A percentile compares a stretch with the other conserved stretches of the same genome.
Conservation (phyloP, 139 green algal genomes). For the Nannochloris sp. region DNA sequence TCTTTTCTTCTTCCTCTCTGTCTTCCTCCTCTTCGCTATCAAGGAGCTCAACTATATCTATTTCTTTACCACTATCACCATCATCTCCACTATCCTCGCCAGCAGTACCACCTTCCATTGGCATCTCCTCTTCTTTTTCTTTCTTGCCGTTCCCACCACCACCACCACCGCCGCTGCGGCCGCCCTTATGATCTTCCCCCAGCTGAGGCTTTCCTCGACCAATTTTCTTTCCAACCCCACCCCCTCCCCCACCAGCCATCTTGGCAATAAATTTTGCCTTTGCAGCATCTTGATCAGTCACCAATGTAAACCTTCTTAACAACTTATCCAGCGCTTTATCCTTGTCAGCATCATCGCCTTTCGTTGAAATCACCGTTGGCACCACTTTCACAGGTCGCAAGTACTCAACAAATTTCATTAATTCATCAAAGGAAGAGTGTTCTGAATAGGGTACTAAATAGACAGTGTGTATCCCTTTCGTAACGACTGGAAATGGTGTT, state of each 20-base stretch:
- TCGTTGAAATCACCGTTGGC: slow-evolving; percentile 84
- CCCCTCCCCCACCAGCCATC: slow-evolving; percentile 14
- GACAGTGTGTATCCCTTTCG: slow-evolving; percentile 31
- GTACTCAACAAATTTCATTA: slow-evolving; percentile 68
- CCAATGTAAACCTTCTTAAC: slow-evolving; percentile 49
- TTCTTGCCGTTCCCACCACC: not conserved
- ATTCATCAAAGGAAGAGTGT: slow-evolving; percentile 75
- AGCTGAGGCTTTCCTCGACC: not conserved
- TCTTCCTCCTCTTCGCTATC: not conserved
- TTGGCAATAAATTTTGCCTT: slow-evolving; percentile 54
- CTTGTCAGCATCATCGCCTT: slow-evolving; percentile 35
- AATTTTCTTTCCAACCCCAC: slow-evolving; percentile 28
- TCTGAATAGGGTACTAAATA: slow-evolving; percentile 87
- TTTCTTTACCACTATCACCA: not conserved
- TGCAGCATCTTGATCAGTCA: slow-evolving; percentile 56
- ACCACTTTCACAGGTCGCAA: slow-evolving; percentile 59
- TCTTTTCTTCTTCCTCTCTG: not conserved
- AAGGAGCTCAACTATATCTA: not conserved
- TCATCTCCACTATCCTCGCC: not conserved
- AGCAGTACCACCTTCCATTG: not conserved
- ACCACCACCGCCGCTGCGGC: not conserved
- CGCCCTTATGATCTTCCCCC: not conserved
- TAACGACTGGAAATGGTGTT: slow-evolving; percentile 30
- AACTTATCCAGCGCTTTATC: slow-evolving; percentile 23
- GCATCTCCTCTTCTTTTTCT: not conserved